A percentile compares a stretch with the other conserved stretches of the same genome.
These are phyloP conservation scores for Paramecium primaurelia DNA, from an alignment of 73 alveolate genomes.

Conservation along the genomic window DNA sequence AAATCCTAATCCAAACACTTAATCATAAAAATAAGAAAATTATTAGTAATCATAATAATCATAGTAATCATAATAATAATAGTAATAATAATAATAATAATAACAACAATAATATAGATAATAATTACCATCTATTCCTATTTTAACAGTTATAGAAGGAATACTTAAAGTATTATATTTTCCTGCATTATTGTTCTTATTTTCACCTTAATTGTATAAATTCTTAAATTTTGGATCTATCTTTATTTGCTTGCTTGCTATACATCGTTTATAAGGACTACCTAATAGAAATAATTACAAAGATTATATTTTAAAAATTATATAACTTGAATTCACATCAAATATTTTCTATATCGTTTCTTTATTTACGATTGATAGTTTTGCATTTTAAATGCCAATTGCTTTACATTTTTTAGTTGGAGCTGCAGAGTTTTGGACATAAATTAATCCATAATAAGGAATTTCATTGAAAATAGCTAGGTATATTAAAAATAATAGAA, in stretches of 20 bases:
- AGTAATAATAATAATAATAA: background rate
- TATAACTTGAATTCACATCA: background rate
- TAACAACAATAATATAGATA: no score
- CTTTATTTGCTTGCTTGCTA: background rate
- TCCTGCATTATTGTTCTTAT: background rate
- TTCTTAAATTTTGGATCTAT: background rate
- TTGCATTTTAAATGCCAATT: constrained; percentile 1
- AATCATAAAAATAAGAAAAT: background rate
- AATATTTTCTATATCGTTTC: background rate
- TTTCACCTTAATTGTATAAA: background rate
- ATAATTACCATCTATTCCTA: background rate
- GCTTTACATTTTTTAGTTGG: constrained; percentile 22
- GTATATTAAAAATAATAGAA: background rate
- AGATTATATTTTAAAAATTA: background rate
- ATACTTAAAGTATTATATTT: background rate
- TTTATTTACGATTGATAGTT: background rate
- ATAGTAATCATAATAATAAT: background rate
- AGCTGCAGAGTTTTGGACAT: constrained; percentile 37
- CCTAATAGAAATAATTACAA: background rate
- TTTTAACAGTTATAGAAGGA: constrained; percentile 9
- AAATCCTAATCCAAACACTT: background rate
- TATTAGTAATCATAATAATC: background rate
- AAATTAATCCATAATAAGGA: background rate
- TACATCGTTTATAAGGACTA: background rate
- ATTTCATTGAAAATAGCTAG: background rate